A percentile compares a stretch with the other conserved stretches of the same genome.
These are phyloP conservation scores for Kwoniella europaea DNA, from an alignment of 768 basidiomycete genomes.

Conservation along the genomic window DNA sequence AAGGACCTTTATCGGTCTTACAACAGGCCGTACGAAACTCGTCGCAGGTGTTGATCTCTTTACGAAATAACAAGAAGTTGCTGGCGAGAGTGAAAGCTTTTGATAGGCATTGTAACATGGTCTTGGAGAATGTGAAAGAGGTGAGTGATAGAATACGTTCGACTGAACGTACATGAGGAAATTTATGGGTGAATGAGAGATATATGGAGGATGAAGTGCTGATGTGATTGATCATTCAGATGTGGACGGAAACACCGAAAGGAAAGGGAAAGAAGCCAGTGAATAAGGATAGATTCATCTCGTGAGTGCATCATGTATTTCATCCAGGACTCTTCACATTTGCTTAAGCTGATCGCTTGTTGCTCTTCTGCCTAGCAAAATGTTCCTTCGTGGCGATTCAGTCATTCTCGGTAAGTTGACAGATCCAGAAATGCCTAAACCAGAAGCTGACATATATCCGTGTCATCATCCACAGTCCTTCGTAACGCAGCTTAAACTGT, in stretches of 20 bases:
- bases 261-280: constrained; percentile 98
- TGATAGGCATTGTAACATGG: constrained; percentile 99
- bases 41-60: constrained; percentile 93
- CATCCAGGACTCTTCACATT: neutral
- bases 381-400: constrained; percentile 97
- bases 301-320: constrained; percentile 39
- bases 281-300: constrained; percentile 97
- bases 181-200: neutral
- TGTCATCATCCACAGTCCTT: constrained; percentile 36
- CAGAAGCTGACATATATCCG: constrained; percentile 1
- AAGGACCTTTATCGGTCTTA: constrained; percentile 62
- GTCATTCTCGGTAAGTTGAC: constrained; percentile 80
- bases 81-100: constrained; percentile 88
- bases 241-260: constrained; percentile 99
- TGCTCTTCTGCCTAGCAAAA: constrained; percentile 69
- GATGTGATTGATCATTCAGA: constrained; percentile 63
- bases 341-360: neutral
- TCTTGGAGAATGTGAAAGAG: constrained; percentile 97
- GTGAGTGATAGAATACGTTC: constrained; percentile 61
- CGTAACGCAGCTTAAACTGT: constrained; percentile 45
- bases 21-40: constrained; percentile 98
- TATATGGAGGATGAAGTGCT: neutral
- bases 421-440: neutral
- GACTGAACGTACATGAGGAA: neutral
- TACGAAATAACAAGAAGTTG: constrained; percentile 98